Evolutionary conservation across 495 filamentous ascomycete species (phyloP).

Genomic region (Aspergillus avenaceus): DNA sequence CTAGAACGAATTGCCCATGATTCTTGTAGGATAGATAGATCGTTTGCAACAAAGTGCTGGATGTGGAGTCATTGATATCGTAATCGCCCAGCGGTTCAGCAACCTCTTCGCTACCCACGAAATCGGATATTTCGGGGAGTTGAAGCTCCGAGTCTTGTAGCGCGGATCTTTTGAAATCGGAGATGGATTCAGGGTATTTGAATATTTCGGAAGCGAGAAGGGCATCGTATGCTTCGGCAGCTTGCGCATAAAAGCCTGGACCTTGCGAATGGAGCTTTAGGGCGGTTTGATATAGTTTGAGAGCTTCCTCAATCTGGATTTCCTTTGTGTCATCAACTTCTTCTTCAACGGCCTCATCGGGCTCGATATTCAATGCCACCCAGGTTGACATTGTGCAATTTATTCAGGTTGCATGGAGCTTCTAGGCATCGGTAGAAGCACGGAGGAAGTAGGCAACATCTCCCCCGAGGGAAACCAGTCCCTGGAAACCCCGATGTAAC

Average conservation of each 20-base stretch:
- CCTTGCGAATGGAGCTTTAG: slow-evolving; percentile 90
- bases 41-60: slow-evolving; percentile 79
- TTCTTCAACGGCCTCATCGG: slow-evolving; percentile 82
- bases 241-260: slow-evolving; percentile 66
- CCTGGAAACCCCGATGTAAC: neutral
- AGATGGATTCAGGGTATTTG: slow-evolving; percentile 76
- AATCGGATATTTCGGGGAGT: slow-evolving; percentile 27
- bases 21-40: slow-evolving; percentile 94
- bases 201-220: slow-evolving; percentile 94
- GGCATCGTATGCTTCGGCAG: slow-evolving; percentile 74
- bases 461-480: slow-evolving; percentile 7
- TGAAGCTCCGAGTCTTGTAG: slow-evolving; percentile 52
- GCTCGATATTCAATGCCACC: slow-evolving; percentile 85
- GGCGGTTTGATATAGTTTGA: slow-evolving; percentile 92
- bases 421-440: slow-evolving; percentile 6
- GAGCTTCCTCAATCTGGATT: slow-evolving; percentile 92
- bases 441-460: slow-evolving; percentile 14
- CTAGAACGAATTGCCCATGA: slow-evolving; percentile 82
- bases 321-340: slow-evolving; percentile 94
- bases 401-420: slow-evolving; percentile 15
- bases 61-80: slow-evolving; percentile 57
- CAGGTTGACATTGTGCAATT: slow-evolving; percentile 51
- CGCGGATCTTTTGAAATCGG: slow-evolving; percentile 67
- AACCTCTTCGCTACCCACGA: slow-evolving; percentile 36
- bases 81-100: slow-evolving; percentile 38